Evolutionary conservation across 306 rosid species (phyloP), one percentile per base, ranked within the genome.

Genomic region (Glycine soja): DNA sequence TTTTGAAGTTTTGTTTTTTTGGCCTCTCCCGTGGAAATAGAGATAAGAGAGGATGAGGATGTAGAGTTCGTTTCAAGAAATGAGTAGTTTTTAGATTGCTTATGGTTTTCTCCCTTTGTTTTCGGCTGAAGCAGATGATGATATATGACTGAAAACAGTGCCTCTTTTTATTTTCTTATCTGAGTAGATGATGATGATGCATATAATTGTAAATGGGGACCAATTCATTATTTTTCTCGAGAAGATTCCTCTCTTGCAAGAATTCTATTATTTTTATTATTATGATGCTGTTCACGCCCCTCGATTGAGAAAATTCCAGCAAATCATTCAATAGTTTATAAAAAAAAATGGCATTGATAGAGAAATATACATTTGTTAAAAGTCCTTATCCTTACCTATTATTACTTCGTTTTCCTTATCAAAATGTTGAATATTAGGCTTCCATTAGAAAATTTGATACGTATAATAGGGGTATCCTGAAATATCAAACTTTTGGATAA

Each of bases 1-100:
- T 34, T 32, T 34, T 32, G 7, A 50, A 54, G 40, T 50, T 16
- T 58, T 19, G 34, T 16, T 11, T 42, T 69, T 63, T 43, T 7
- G 2, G 24, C 82, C 83, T 81, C 86, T 74, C 85, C 80, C 70
- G 7, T 82, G 96, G 80, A 83, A 77, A 86, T 89, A 90, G 80
- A 86, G 85, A 89, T 84, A 91, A 90, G 91, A 81, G 92, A 86
- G 91, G 91, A 81, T 79, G 85, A 38, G 70, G 48, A 80, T 82
- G 85, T 83, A 86, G 88, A 83, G 81, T 80, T 71, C 9, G 53
- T 84, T 79, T 82, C 67, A 77, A 59, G 84, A 80, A 73, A 81
- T 62, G 87, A 76, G 40, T 79, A 74, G 67, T 86, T 77, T 42
- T 36, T 52, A 63, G 81, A 65, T 84, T 80, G 88, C 78, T 72